These are phyloP conservation scores for Colletotrichum lentis DNA, from an alignment of 2,329 filamentous ascomycete species.

Conservation along the genomic window DNA sequence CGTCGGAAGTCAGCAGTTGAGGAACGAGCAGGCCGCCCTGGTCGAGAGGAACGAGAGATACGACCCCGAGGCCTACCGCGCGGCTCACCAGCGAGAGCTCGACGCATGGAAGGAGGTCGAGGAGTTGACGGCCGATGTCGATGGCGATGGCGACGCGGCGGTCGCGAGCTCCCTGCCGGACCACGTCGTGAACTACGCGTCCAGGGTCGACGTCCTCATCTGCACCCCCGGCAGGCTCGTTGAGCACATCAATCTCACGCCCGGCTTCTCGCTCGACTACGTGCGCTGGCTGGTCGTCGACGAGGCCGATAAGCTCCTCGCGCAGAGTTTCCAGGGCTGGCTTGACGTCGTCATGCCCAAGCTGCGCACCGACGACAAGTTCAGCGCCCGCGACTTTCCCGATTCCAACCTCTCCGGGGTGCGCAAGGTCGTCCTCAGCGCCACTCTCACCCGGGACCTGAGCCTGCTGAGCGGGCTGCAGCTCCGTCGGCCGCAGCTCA, in stretches of 20 bases:
- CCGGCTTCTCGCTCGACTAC: slow-evolving; percentile 79
- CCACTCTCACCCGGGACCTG: slow-evolving; percentile 89
- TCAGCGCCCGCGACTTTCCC: slow-evolving; percentile 62
- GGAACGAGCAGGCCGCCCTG: slow-evolving; percentile 64
- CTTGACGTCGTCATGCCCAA: slow-evolving; percentile 74
- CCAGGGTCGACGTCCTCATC: slow-evolving; percentile 86
- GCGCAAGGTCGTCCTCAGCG: slow-evolving; percentile 86
- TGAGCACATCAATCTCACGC: slow-evolving; percentile 86
- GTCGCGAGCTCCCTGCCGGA: slow-evolving; percentile 56
- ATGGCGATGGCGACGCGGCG: slow-evolving; percentile 54
- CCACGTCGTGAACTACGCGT: slow-evolving; percentile 71
- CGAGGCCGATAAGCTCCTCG: slow-evolving; percentile 89
- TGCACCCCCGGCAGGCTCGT: slow-evolving; percentile 92
- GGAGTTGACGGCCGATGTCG: slow-evolving; percentile 47
- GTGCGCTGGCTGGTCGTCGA: slow-evolving; percentile 91
- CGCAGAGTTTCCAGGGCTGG: slow-evolving; percentile 95
- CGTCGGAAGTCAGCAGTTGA: slow-evolving; percentile 80
- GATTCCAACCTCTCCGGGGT: slow-evolving; percentile 64
- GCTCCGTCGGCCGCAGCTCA: slow-evolving; percentile 75
- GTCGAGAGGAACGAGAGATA: slow-evolving; percentile 63
- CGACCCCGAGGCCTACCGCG: slow-evolving; percentile 67
- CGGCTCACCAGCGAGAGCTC: slow-evolving; percentile 51
- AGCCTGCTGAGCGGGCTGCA: slow-evolving; percentile 79
- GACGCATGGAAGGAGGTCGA: slow-evolving; percentile 56
- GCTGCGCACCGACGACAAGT: slow-evolving; percentile 58